Conservation (phyloP, 2,329 filamentous ascomycete species). For the Dactylellina haptotyla region DNA sequence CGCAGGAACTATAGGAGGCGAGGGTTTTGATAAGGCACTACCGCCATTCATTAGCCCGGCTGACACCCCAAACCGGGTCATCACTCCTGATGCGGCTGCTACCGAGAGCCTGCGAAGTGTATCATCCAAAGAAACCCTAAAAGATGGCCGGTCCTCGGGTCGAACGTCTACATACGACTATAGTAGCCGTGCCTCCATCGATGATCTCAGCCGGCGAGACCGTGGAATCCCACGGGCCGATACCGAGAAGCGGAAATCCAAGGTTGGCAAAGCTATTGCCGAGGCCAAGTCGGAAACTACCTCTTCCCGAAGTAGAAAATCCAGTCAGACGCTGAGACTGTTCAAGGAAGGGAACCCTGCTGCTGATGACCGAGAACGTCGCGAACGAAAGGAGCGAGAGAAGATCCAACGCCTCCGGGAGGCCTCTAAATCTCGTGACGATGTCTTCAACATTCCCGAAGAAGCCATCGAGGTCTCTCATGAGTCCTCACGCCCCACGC, state of each 20-base stretch:
- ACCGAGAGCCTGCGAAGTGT: constrained; percentile 27
- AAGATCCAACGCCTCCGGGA: constrained; percentile 60
- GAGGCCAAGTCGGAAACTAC: constrained; percentile 48
- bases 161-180: constrained; percentile 35
- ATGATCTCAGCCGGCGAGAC: constrained; percentile 23
- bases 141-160: constrained; percentile 41
- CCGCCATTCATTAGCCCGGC: constrained; percentile 46
- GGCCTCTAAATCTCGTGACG: constrained; percentile 43
- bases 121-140: constrained; percentile 48
- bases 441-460: constrained; percentile 48
- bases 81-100: constrained; percentile 27
- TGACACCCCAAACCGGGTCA: constrained; percentile 31
- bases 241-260: constrained; percentile 49
- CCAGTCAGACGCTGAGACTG: constrained; percentile 73
- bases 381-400: constrained; percentile 65
- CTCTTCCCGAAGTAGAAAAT: constrained; percentile 71
- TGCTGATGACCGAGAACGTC: constrained; percentile 56
- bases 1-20: constrained; percentile 21
- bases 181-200: constrained; percentile 31
- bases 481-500: constrained; percentile 30
- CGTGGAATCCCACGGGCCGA: constrained; percentile 32
- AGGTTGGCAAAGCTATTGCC: constrained; percentile 49
- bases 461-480: constrained; percentile 52
- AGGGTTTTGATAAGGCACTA: constrained; percentile 26
- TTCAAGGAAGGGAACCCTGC: constrained; percentile 69